These are phyloP conservation scores for Craterostigma plantagineum DNA, from an alignment of 257 asterid species.

Conservation along the genomic window DNA sequence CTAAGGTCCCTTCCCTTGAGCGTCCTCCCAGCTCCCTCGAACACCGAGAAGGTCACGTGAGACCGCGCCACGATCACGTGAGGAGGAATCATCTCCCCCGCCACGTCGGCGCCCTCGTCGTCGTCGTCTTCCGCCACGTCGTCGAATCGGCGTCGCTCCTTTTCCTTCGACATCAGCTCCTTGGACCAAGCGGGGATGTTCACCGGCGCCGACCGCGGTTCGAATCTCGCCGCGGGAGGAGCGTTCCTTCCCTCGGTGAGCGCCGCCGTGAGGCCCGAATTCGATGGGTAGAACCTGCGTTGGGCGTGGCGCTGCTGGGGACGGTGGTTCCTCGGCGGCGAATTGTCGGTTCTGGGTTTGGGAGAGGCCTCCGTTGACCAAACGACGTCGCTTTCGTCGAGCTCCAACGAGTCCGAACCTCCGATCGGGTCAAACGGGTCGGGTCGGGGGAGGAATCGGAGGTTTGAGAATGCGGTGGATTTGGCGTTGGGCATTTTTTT, in stretches of 20 bases:
- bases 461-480: constrained; percentile 23
- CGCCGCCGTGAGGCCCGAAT: constrained; percentile 55
- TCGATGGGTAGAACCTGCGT: constrained; percentile 12
- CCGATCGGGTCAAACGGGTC: constrained; percentile 18
- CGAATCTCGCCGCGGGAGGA: constrained; percentile 17
- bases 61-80: constrained; percentile 84
- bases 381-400: constrained; percentile 69
- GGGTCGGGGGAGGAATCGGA: constrained; percentile 31
- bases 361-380: constrained; percentile 46
- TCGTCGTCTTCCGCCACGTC: constrained; percentile 18
- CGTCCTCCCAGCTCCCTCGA: constrained; percentile 82
- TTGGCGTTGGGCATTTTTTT: constrained; percentile 8
- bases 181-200: constrained; percentile 59
- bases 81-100: constrained; percentile 73
- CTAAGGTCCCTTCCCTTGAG: constrained; percentile 78
- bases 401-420: constrained; percentile 27
- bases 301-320: constrained; percentile 8
- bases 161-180: constrained; percentile 20
- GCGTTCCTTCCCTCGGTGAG: constrained; percentile 23
- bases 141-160: constrained; percentile 14
- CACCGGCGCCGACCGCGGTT: constrained; percentile 64
- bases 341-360: constrained; percentile 7
- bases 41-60: constrained; percentile 81
- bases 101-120: constrained; percentile 12
- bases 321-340: constrained; percentile 16